A percentile compares a stretch with the other conserved stretches of the same genome.
Evolutionary conservation across 1,139 yeast species (phyloP).

Genomic region (Zygosaccharomyces pseudobailii): DNA sequence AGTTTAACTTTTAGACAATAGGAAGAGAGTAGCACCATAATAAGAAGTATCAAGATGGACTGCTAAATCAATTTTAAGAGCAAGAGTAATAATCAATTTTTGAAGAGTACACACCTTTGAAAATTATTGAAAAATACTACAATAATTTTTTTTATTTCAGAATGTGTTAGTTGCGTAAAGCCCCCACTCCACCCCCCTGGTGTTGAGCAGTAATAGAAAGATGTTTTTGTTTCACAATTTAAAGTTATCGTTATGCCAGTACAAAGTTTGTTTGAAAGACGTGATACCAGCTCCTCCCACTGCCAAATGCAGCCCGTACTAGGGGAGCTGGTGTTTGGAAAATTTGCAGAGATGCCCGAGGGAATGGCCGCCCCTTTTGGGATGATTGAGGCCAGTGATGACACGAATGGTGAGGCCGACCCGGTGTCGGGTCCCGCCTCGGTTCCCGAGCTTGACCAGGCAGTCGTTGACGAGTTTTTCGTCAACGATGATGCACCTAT

Average conservation of each 20-base stretch:
- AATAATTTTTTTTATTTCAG: not conserved
- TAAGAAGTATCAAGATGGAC: not conserved
- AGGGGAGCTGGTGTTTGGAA: slow-evolving; percentile 42
- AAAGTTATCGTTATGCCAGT: slow-evolving; percentile 1
- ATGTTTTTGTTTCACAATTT: not conserved
- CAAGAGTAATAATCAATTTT: not conserved
- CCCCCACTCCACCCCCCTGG: not conserved
- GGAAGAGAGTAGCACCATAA: not conserved
- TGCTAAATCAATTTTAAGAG: not conserved
- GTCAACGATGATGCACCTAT: slow-evolving; percentile 53
- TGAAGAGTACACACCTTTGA: not conserved
- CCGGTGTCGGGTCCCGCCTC: slow-evolving; percentile 18
- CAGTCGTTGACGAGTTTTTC: slow-evolving; percentile 60
- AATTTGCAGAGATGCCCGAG: not conserved
- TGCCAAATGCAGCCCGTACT: slow-evolving; percentile 26
- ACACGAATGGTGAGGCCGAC: slow-evolving; percentile 28
- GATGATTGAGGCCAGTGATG: slow-evolving; percentile 18
- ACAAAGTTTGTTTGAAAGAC: slow-evolving; percentile 3
- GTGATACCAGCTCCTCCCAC: not conserved
- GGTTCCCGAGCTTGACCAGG: slow-evolving; percentile 47
- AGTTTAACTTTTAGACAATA: not conserved
- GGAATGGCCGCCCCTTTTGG: not conserved
- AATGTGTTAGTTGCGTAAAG: not conserved
- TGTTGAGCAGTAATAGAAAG: not conserved
- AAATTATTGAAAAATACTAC: not conserved